Evolutionary conservation across 2,329 filamentous ascomycete genomes (phyloP), one percentile per base, ranked within the genome.

Genomic region (Colletotrichum neosansevieriae): DNA sequence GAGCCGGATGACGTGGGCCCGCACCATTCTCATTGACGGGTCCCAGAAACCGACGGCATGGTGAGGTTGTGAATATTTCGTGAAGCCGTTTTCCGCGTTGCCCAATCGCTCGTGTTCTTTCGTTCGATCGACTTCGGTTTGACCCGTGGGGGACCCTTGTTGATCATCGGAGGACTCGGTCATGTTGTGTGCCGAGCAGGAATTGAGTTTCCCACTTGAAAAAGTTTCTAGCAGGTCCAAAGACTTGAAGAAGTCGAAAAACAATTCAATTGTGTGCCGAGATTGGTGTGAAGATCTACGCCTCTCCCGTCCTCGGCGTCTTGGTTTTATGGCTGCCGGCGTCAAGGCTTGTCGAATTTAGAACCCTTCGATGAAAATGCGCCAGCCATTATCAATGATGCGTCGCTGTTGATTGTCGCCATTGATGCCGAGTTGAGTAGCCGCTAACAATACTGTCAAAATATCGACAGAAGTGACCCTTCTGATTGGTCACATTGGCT

Each of bases 21-120:
- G 72, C 15, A 76, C 72, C 36, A 75, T 76, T 34, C 53, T 67
- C 72, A 77, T 69, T 3, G 76, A 73, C 2, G 76, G 77, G 67
- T 84, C 76, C 78, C 81, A 85, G 66, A 85, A 84, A 4, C 82
- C 82, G 0, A 85, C 83, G 0, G 81, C 76, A 50, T 74, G 69
- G 6, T 74, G 74, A 32, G 72, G 70, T 54, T 71, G 53, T 2
- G 51, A 29, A 9, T 34, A 45, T 3, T 44, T 42, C 2, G 49
- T 12, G 15, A 63, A 12, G 9, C 54, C 59, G 11, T 47, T 51
- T 17, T 57, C 63, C 12, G 17, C 40, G 1, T 51, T 53, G 29
- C 32, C 7, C 6, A 17, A 17, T 11, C 15, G 13, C 12, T 24
- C 29, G 17, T 58, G 15, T 36, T 13, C 40, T 63, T 63, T 50